Base-by-base conservation (phyloP, 768 basidiomycete genomes). In the Lentinula aciculospora region DNA sequence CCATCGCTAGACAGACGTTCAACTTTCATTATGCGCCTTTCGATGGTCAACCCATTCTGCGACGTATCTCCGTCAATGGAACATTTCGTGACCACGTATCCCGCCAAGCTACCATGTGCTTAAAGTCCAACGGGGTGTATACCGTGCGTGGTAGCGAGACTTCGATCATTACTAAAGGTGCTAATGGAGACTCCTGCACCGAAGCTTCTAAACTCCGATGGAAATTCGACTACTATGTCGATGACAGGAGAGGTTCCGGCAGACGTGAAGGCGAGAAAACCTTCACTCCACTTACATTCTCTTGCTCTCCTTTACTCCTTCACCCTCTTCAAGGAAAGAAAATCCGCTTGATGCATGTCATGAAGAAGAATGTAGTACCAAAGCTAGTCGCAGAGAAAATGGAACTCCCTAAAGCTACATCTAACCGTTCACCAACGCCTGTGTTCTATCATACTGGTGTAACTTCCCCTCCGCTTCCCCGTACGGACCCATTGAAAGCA, bases 221-320 rank as follows among this genome's bases (percentile, higher is more conserved):
- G 93, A 81, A 82, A 57, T 87, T 94, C 61, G 87, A 89, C 56
- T 94, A 94, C 66, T 65, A 84, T 31, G 87, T 94, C 9, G 80
- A 81, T 39, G 84, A 90, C 61, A 76, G 82, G 31, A 69, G 74
- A 54, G 23, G 67, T 67, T 6, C 72, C 76, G 3, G 80, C 81
- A 23, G 77, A 74, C 58, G 64, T n/a, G 73, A 78, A 5, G 88
- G 87, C 15, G 92, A 93, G 71, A 89, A 87, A 72, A 76, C 74
- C 1, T 65, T 92, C 57, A 88, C 83, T 1, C 91, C 91, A 2
- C 69, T 92, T 23, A 81, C 81, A 17, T 92, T 92, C 68, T 80
- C 83, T 17, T 93, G 91, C 65, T 84, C 88, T 3, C 89, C 89
- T 0, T 74, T 77, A 55, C 70, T 90, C 19, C 66, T 79, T 32